A percentile compares a stretch with the other conserved stretches of the same genome.
These are phyloP conservation scores for Psophocarpus tetragonolobus DNA, from an alignment of 306 rosid species.

Conservation along the genomic window DNA sequence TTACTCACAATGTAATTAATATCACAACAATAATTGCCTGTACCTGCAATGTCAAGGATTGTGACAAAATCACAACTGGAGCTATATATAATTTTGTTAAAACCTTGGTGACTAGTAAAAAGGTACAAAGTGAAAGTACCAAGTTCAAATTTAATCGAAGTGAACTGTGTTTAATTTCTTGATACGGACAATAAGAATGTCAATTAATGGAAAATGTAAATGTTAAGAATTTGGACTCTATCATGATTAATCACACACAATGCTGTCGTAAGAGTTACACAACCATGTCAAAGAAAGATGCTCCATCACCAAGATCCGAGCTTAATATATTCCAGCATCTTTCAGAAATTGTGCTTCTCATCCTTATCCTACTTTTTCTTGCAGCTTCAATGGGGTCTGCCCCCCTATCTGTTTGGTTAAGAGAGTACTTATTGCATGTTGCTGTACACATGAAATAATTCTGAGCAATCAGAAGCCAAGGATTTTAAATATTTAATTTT, in stretches of 20 bases:
- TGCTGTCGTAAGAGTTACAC: constrained; percentile 27
- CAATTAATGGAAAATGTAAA: background rate
- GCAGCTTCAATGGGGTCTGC: constrained; percentile 26
- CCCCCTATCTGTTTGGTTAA: constrained; percentile 38
- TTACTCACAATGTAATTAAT: background rate
- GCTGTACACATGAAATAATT: constrained; percentile 39
- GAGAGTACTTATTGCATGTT: constrained; percentile 33
- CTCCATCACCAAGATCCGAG: constrained; percentile 34
- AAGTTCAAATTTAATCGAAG: background rate
- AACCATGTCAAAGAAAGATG: constrained; percentile 19
- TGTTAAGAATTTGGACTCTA: background rate
- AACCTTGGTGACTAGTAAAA: background rate
- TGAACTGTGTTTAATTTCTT: background rate
- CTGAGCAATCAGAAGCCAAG: constrained; percentile 15
- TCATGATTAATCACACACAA: constrained; percentile 24
- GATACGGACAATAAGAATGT: background rate
- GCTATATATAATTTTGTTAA: background rate
- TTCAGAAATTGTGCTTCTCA: constrained; percentile 16
- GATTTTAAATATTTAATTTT: constrained; percentile 22
- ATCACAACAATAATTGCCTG: too few species aligned
- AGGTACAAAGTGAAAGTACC: too few species aligned
- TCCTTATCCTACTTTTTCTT: constrained; percentile 42
- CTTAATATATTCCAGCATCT: constrained; percentile 26
- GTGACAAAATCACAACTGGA: background rate
- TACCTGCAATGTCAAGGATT: background rate